A percentile compares a stretch with the other conserved stretches of the same genome.
These are phyloP conservation scores for Straminergon stramineum DNA, from an alignment of 225 moss, liverwort and hornwort species.

Conservation along the genomic window DNA sequence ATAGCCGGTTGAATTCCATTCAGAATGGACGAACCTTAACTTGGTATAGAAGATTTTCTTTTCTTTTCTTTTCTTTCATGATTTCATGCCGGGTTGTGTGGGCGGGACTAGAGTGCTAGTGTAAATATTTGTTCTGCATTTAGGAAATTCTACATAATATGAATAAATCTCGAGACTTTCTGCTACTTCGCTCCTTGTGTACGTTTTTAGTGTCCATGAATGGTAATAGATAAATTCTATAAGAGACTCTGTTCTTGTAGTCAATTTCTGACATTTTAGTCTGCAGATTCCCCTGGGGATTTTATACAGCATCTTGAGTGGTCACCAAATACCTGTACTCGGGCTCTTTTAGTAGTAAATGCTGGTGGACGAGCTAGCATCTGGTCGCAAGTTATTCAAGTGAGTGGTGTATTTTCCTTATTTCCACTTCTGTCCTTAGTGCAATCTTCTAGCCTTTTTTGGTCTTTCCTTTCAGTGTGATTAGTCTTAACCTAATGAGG, in stretches of 20 bases:
- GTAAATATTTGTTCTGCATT: not conserved
- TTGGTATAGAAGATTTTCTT: not conserved
- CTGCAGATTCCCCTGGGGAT: slow-evolving; percentile 84
- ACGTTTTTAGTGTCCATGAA: not conserved
- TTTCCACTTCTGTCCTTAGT: not conserved
- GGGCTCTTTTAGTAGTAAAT: slow-evolving; percentile 76
- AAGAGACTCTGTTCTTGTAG: not conserved
- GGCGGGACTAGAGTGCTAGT: not conserved
- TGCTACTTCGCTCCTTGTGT: not conserved
- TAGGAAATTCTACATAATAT: too few relatives aligned
- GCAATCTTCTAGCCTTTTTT: not conserved
- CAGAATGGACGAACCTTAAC: not conserved
- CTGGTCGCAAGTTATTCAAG: slow-evolving; percentile 84
- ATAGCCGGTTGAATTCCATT: not conserved
- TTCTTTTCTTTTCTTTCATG: not conserved
- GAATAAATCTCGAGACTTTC: not conserved
- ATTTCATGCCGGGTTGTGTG: not conserved
- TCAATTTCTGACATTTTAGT: not conserved
- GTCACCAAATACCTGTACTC: slow-evolving; percentile 77
- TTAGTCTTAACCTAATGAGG: not conserved
- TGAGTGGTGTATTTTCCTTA: slow-evolving; percentile 19
- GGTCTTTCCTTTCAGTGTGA: not conserved
- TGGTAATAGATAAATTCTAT: not conserved
- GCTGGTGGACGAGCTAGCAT: slow-evolving; percentile 71
- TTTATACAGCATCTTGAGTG: slow-evolving; percentile 79